A percentile compares a stretch with the other conserved stretches of the same genome.
phyloP scores from a whole-genome alignment of 1,139 yeast species.

The Yamadazyma spencermartinsiae region DNA sequence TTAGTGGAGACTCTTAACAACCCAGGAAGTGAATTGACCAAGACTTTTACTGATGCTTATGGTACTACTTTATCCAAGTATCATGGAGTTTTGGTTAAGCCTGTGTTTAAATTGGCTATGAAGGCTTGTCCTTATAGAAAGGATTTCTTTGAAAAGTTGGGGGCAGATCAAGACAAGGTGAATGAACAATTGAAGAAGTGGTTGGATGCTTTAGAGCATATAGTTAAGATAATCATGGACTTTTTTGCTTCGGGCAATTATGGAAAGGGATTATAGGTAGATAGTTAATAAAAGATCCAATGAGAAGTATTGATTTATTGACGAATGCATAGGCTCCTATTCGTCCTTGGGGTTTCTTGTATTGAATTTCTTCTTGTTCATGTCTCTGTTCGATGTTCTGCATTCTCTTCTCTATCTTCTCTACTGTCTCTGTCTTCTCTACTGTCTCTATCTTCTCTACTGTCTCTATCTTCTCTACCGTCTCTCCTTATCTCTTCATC shows the following conservation, averaged over 20 bases:
- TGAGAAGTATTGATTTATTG: too few species aligned
- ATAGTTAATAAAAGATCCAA: too few species aligned
- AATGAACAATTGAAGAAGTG: constrained; percentile 63
- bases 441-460: too few species aligned
- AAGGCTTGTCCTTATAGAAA: constrained; percentile 92
- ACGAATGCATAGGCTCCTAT: too few species aligned
- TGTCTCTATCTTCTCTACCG: too few species aligned
- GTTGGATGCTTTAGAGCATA: constrained; percentile 74
- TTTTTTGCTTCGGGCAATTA: constrained; percentile 81
- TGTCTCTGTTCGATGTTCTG: too few species aligned
- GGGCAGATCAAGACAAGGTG: constrained; percentile 69
- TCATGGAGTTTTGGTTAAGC: constrained; percentile 81
- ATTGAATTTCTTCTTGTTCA: too few species aligned
- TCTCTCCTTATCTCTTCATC: too few species aligned
- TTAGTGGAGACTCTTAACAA: constrained; percentile 74
- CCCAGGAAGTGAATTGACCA: constrained; percentile 63
- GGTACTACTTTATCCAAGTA: constrained; percentile 74
- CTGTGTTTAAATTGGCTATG: constrained; percentile 91
- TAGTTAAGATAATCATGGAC: constrained; percentile 71
- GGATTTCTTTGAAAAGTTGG: constrained; percentile 80
- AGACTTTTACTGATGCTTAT: constrained; percentile 82
- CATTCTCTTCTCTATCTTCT: too few species aligned
- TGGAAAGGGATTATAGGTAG: constrained; percentile 77
- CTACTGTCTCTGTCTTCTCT: too few species aligned
- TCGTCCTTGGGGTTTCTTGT: too few species aligned